Conservation (phyloP, 345 rosid genomes). For the thale cress (Arabidopsis thaliana) region DNA sequence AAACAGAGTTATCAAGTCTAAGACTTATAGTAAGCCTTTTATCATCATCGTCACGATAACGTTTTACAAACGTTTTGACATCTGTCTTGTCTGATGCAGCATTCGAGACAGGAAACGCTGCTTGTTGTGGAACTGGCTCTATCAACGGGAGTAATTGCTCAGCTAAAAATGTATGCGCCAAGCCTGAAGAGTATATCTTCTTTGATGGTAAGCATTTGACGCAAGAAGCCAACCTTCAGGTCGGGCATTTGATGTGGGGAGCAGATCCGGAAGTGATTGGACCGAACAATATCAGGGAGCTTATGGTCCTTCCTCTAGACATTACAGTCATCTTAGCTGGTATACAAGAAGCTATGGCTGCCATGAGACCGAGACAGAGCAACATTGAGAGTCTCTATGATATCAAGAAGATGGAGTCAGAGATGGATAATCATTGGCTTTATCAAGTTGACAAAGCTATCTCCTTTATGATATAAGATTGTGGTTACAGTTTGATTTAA, state of each 20-base stretch:
- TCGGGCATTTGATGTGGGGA: constrained; percentile 40
- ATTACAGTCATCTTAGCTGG: constrained; percentile 8
- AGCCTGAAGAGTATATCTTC: constrained; percentile 44
- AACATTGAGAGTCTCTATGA: constrained; percentile 36
- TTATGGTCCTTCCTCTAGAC: constrained; percentile 39
- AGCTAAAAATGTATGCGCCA: constrained; percentile 23
- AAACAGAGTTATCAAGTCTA: constrained; percentile 38
- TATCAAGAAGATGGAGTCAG: constrained; percentile 32
- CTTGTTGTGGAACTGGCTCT: constrained; percentile 50
- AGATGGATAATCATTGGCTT: constrained; percentile 34
- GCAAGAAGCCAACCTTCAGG: constrained; percentile 41
- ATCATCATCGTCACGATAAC: neutral
- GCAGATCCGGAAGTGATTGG: constrained; percentile 38
- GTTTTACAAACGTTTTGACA: neutral
- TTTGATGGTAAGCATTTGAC: constrained; percentile 46
- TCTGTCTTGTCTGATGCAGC: constrained; percentile 28
- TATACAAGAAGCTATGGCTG: constrained; percentile 30
- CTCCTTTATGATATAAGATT: constrained; percentile 34
- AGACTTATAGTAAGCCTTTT: constrained; percentile 41
- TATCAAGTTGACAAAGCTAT: constrained; percentile 11
- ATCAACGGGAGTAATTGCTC: constrained; percentile 39
- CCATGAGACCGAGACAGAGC: constrained; percentile 11
- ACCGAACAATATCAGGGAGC: constrained; percentile 45
- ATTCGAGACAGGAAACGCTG: constrained; percentile 34
- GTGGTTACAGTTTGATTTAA: constrained; percentile 22